These are phyloP conservation scores for Cercospora sojina DNA, from an alignment of 2,329 filamentous ascomycete species.

Conservation along the genomic window DNA sequence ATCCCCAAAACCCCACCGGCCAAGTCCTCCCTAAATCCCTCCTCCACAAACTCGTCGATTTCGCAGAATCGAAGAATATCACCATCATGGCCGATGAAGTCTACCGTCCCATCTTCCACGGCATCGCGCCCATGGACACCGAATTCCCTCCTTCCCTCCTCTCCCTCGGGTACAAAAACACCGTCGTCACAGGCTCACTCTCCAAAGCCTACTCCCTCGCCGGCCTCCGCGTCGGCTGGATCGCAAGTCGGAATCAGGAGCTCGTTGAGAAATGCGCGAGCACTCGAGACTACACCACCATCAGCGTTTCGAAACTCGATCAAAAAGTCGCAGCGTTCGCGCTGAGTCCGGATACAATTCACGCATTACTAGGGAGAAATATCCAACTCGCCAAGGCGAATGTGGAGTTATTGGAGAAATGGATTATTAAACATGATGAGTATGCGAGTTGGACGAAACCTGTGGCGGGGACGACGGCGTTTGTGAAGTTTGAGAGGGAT, in stretches of 20 bases:
- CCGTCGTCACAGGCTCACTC: slow-evolving; percentile 74
- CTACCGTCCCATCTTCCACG: slow-evolving; percentile 79
- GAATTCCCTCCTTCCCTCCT: slow-evolving; percentile 67
- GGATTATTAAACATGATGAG: slow-evolving; percentile 63
- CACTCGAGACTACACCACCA: slow-evolving; percentile 79
- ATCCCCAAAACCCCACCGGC: slow-evolving; percentile 82
- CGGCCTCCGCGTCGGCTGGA: slow-evolving; percentile 80
- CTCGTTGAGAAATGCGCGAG: slow-evolving; percentile 64
- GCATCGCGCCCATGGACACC: slow-evolving; percentile 53
- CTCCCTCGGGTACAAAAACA: slow-evolving; percentile 68
- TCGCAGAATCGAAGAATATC: slow-evolving; percentile 64
- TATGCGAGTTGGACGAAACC: slow-evolving; percentile 71
- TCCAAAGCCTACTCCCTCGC: slow-evolving; percentile 84
- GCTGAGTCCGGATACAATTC: slow-evolving; percentile 63
- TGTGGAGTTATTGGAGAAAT: slow-evolving; percentile 63
- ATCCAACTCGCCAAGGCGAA: slow-evolving; percentile 67
- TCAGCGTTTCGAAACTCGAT: slow-evolving; percentile 79
- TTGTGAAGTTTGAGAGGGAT: slow-evolving; percentile 66
- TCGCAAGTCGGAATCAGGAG: slow-evolving; percentile 63
- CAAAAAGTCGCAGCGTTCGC: slow-evolving; percentile 76
- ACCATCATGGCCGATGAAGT: slow-evolving; percentile 76
- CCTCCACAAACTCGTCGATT: slow-evolving; percentile 60
- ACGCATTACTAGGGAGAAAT: slow-evolving; percentile 62
- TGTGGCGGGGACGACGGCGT: slow-evolving; percentile 74
- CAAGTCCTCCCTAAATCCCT: slow-evolving; percentile 63